These are phyloP conservation scores for Cladophialophora carrionii DNA, from an alignment of 2,329 filamentous ascomycete genomes.

Conservation along the genomic window DNA sequence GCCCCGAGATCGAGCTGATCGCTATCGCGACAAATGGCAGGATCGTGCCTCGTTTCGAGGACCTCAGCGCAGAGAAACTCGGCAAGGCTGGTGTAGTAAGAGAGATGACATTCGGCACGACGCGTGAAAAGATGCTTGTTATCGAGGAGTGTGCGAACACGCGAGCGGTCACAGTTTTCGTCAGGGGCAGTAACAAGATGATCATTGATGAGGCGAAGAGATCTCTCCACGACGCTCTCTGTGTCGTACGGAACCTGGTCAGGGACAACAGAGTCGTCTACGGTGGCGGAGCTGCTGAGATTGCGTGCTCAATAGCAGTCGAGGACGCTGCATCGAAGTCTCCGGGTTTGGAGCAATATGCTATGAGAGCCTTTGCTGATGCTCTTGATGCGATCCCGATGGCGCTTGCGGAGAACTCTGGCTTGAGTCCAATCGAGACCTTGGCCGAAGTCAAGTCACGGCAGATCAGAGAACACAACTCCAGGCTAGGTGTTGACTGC, in stretches of 20 bases:
- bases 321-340: slow-evolving; percentile 95
- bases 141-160: slow-evolving; percentile 99
- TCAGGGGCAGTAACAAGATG: slow-evolving; percentile 99
- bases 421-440: slow-evolving; percentile 92
- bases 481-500: slow-evolving; percentile 89
- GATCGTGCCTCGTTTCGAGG: slow-evolving; percentile 96
- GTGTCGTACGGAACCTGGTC: slow-evolving; percentile 95
- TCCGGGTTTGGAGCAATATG: slow-evolving; percentile 96
- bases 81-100: slow-evolving; percentile 86
- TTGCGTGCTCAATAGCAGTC: slow-evolving; percentile 93
- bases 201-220: slow-evolving; percentile 99
- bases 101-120: slow-evolving; percentile 96
- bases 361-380: slow-evolving; percentile 96
- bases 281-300: slow-evolving; percentile 93
- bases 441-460: slow-evolving; percentile 93
- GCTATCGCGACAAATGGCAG: slow-evolving; percentile 97
- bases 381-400: slow-evolving; percentile 92
- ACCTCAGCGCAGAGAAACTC: slow-evolving; percentile 86
- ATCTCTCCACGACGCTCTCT: slow-evolving; percentile 94
- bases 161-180: slow-evolving; percentile 91
- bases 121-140: slow-evolving; percentile 98
- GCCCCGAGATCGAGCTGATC: slow-evolving; percentile 96
- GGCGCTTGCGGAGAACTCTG: slow-evolving; percentile 96
- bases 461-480: slow-evolving; percentile 84
- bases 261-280: slow-evolving; percentile 97